These are phyloP conservation scores for Leptodontidium sp. DNA, from an alignment of 2,329 filamentous ascomycete species.

Conservation along the genomic window DNA sequence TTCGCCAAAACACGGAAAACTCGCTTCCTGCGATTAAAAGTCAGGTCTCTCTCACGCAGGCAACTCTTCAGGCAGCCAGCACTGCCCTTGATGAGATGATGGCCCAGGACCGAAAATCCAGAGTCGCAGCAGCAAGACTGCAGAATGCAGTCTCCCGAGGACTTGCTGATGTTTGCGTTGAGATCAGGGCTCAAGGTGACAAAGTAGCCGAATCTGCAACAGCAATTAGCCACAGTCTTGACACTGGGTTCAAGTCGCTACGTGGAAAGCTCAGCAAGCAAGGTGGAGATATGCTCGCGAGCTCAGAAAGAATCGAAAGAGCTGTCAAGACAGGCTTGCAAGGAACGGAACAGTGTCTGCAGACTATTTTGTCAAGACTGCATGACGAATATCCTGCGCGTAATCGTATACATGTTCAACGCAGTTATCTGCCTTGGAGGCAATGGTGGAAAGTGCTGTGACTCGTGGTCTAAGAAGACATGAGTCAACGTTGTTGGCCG, in stretches of 20 bases:
- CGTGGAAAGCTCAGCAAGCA: not conserved
- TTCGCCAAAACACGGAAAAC: not conserved
- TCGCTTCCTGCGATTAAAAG: not conserved
- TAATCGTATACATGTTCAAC: no score
- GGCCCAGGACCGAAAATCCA: not conserved
- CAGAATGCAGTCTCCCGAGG: not conserved
- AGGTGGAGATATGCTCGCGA: not conserved
- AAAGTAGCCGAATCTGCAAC: not conserved
- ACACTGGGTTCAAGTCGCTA: not conserved
- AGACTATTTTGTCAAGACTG: not conserved
- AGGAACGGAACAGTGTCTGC: not conserved
- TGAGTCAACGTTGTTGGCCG: not conserved
- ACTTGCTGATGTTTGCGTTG: not conserved
- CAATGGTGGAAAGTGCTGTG: no score
- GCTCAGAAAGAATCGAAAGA: not conserved
- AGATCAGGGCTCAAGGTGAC: not conserved
- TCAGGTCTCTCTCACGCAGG: not conserved
- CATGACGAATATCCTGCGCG: no score
- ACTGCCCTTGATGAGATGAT: not conserved
- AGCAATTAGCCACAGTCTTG: not conserved
- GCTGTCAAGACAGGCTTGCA: no score
- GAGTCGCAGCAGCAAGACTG: not conserved
- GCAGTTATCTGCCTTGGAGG: no score
- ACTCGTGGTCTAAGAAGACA: not conserved
- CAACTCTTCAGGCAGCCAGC: not conserved